Base-by-base conservation (phyloP, 257 asterid species). In the Thymus mandschuricus region DNA sequence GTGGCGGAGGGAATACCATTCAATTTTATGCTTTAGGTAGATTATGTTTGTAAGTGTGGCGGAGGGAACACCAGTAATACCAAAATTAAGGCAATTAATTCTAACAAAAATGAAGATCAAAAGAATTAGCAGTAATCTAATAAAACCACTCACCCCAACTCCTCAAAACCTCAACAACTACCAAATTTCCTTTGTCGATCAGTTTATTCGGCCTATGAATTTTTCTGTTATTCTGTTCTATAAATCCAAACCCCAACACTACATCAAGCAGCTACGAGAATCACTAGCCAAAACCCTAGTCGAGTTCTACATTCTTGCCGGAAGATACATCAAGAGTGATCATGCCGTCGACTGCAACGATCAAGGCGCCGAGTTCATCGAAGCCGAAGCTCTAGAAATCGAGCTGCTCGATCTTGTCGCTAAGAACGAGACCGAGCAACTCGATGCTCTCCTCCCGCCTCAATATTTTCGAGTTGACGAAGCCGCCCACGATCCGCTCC, bases 331-430 rank as follows among this genome's bases (percentile, higher is more conserved):
- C 8, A 35, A 21, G 11, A 44, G 49, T 15, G 40, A 68, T 4
- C 31, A 29, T 48, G 7, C 3, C 11, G 9, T 38, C 1, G 68
- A 57, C 15, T 74, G 78, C 50, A 56, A 28, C 2, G 78, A 74
- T 30, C 21, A 57, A n/a, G 78, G 78, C 2, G 72, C 54, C 10
- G 78, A 74, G 61, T 66, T 66, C 27, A n/a, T 74, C 13, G 55
- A 66, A 74, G 78, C 78, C 13, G 66, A 66, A 21, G 68, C 54
- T 0, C 27, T 9, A 8, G 69, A 55, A 29, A 33, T 13, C 45
- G 34, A 34, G 70, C 63, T 41, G 9, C 8, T 12, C 34, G 64
- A 51, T 5, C 35, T 61, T 15, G 41, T 60, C 4, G 0, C 8
- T 0, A 29, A 0, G 10, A 28, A 11, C 29, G 7, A 34, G 13